Conservation (phyloP, 1,139 yeast genomes). For the Meyerozyma guilliermondii region DNA sequence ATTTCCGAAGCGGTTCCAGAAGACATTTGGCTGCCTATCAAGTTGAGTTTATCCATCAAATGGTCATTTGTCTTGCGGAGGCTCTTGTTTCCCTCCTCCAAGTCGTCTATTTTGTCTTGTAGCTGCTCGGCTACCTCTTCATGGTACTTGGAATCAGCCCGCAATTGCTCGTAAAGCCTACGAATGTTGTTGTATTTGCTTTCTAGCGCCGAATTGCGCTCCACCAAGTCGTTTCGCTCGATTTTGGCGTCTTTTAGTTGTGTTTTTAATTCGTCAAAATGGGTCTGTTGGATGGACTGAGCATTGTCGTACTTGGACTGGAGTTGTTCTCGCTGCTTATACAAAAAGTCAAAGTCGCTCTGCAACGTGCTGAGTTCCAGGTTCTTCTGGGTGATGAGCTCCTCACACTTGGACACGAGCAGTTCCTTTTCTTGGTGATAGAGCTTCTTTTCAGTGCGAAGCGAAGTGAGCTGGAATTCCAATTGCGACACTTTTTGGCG, state of each 20-base stretch:
- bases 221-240: slow-evolving; percentile 14
- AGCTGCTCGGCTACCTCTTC: slow-evolving; percentile 26
- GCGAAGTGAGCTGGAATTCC: slow-evolving; percentile 25
- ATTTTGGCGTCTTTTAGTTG: slow-evolving; percentile 15
- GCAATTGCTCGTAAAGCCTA: slow-evolving; percentile 25
- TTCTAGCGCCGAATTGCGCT: slow-evolving; percentile 17
- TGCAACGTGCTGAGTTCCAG: slow-evolving; percentile 35
- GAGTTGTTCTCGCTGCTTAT: slow-evolving; percentile 50
- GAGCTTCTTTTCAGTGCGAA: slow-evolving; percentile 29
- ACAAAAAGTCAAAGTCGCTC: slow-evolving; percentile 52
- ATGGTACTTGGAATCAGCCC: slow-evolving; percentile 27
- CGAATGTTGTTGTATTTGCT: slow-evolving; percentile 19
- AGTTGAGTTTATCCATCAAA: slow-evolving; percentile 39
- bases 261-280: slow-evolving; percentile 32
- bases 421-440: slow-evolving; percentile 29
- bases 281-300: slow-evolving; percentile 37
- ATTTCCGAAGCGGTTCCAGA: slow-evolving; percentile 17
- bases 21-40: slow-evolving; percentile 7
- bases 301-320: slow-evolving; percentile 48
- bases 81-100: slow-evolving; percentile 17
- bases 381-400: slow-evolving; percentile 25
- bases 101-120: slow-evolving; percentile 17
- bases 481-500: slow-evolving; percentile 17
- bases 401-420: slow-evolving; percentile 24
- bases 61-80: slow-evolving; percentile 37